phyloP scores from a whole-genome alignment of 495 filamentous ascomycete species.

The Pseudevernia furfuracea region DNA sequence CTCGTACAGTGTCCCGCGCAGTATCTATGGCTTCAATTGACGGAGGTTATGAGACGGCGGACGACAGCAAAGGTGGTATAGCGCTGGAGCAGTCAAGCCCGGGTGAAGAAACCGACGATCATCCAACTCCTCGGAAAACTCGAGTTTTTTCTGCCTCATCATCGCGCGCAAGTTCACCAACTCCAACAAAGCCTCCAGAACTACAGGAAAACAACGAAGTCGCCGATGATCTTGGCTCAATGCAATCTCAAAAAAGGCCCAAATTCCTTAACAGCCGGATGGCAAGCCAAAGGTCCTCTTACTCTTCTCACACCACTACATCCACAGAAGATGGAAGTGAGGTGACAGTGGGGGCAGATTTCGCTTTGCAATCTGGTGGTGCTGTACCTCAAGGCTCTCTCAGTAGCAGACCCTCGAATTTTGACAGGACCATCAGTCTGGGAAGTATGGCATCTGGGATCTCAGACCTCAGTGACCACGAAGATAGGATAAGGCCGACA shows the following conservation, averaged over 20 bases:
- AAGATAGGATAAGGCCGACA: conserved; percentile 35
- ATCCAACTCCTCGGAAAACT: conserved; percentile 32
- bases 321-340: conserved; percentile 59
- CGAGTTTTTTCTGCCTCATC: conserved; percentile 7
- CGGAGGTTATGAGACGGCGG: conserved; percentile 25
- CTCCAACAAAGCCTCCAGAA: conserved; percentile 20
- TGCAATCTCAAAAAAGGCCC: conserved; percentile 44
- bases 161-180: conserved; percentile 21
- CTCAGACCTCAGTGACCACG: conserved; percentile 63
- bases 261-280: conserved; percentile 67
- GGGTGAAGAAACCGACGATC: conserved; percentile 23
- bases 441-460: conserved; percentile 93
- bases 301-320: conserved; percentile 62
- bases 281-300: conserved; percentile 68
- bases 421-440: conserved; percentile 77
- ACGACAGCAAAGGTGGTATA: conserved; percentile 33
- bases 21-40: conserved; percentile 40
- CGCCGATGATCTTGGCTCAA: background rate
- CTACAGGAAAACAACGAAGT: background rate
- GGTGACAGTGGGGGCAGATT: conserved; percentile 70
- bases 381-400: conserved; percentile 56
- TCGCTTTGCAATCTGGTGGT: conserved; percentile 76
- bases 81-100: conserved; percentile 22
- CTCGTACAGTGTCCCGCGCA: conserved; percentile 47
- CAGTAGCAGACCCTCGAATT: conserved; percentile 38